Percentiles rank a stretch among this genome's conserved stretches.
Evolutionary conservation across 305 asterid genomes (phyloP).

Genomic region (Nicotiana rustica): DNA sequence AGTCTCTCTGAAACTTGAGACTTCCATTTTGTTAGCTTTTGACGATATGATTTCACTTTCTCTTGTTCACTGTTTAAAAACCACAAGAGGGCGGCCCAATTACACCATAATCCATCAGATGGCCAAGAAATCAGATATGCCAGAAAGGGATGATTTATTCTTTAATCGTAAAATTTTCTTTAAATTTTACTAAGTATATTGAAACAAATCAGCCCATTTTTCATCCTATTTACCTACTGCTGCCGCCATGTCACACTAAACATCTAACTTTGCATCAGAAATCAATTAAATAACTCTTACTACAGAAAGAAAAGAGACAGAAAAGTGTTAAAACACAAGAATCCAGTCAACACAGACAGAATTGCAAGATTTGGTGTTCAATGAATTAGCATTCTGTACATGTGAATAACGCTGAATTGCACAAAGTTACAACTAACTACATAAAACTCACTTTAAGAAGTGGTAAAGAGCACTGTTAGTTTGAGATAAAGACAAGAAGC

Average conservation of each 20-base stretch:
- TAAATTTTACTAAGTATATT: background rate
- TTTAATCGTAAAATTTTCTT: background rate
- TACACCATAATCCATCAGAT: slow-evolving; percentile 27
- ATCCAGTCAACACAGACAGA: slow-evolving; percentile 11
- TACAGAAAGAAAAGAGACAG: slow-evolving; percentile 12
- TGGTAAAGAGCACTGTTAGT: background rate
- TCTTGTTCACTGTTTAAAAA: slow-evolving; percentile 73
- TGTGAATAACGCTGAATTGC: slow-evolving; percentile 20
- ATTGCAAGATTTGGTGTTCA: slow-evolving; percentile 8
- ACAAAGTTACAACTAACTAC: background rate
- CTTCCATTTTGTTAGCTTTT: slow-evolving; percentile 87
- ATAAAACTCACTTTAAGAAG: background rate
- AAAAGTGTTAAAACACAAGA: slow-evolving; percentile 7
- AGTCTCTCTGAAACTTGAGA: slow-evolving; percentile 84
- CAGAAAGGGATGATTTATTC: background rate
- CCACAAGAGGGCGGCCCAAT: slow-evolving; percentile 39
- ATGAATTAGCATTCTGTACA: slow-evolving; percentile 15
- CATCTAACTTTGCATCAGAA: background rate
- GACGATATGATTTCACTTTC: slow-evolving; percentile 89
- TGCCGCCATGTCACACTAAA: background rate
- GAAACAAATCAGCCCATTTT: background rate
- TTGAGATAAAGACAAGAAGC: background rate
- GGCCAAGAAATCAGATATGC: slow-evolving; percentile 17
- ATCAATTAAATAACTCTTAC: background rate
- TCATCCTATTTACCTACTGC: background rate